Conservation (phyloP, 352 stramenopile genomes). For the Phytophthora kernoviae region DNA sequence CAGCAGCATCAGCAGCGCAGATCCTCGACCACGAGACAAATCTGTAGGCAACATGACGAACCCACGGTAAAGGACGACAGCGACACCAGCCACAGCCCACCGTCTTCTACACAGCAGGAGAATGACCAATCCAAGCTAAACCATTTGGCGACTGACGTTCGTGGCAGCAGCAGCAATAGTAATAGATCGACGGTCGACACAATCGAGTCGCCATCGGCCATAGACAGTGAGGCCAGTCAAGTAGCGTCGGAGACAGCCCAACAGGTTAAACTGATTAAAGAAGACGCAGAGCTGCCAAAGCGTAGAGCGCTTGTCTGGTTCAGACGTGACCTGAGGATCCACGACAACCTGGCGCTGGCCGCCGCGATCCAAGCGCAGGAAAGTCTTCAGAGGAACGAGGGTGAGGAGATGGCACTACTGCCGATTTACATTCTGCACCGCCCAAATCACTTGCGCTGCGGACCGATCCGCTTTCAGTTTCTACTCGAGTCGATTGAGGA, state of each 20-base stretch:
- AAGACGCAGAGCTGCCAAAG: constrained; percentile 4
- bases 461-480: constrained; percentile 88
- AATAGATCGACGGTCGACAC: background rate
- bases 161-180: background rate
- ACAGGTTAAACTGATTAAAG: background rate
- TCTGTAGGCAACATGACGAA: no score
- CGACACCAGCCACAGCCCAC: no score
- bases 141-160: background rate
- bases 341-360: constrained; percentile 95
- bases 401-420: constrained; percentile 42
- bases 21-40: no score
- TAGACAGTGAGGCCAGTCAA: background rate
- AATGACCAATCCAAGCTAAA: background rate
- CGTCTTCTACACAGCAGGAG: background rate
- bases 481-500: constrained; percentile 91
- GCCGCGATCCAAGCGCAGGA: constrained; percentile 51
- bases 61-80: no score
- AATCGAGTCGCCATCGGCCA: no score
- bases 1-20: background rate
- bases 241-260: background rate
- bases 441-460: constrained; percentile 68
- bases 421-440: constrained; percentile 91
- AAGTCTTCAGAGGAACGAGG: constrained; percentile 5
- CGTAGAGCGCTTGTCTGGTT: constrained; percentile 90
- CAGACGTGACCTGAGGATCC: constrained; percentile 93